A percentile compares a stretch with the other conserved stretches of the same genome.
phyloP scores from a whole-genome alignment of 2,329 filamentous ascomycete genomes.

The Alternaria angustiovoidea region DNA sequence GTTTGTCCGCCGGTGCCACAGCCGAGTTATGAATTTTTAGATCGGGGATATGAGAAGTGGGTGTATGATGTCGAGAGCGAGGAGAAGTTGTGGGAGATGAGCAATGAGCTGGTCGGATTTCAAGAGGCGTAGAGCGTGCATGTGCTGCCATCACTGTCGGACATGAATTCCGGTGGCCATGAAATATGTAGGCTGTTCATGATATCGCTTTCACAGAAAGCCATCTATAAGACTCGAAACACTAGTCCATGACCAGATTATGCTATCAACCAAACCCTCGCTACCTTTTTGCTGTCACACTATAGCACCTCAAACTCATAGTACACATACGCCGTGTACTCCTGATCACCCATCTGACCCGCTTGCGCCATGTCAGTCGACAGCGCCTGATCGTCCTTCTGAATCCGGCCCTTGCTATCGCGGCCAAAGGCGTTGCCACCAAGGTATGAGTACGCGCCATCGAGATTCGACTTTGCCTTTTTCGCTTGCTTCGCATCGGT shows the following conservation, averaged over 20 bases:
- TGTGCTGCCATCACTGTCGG: neutral
- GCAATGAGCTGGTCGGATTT: neutral
- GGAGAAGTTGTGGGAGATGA: neutral
- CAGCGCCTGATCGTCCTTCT: slow-evolving; percentile 84
- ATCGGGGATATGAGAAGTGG: neutral
- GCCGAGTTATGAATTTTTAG: neutral
- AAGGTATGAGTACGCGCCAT: slow-evolving; percentile 86
- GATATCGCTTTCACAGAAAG: neutral
- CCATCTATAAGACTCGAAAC: neutral
- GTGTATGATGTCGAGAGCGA: neutral
- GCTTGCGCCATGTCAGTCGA: slow-evolving; percentile 85
- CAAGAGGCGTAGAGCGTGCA: neutral
- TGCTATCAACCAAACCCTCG: neutral
- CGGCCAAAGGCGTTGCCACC: slow-evolving; percentile 92
- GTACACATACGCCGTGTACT: slow-evolving; percentile 97
- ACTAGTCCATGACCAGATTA: neutral
- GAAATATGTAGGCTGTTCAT: neutral
- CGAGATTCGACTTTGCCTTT: slow-evolving; percentile 73
- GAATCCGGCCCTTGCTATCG: slow-evolving; percentile 91
- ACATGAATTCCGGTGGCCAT: neutral
- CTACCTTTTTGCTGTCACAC: neutral
- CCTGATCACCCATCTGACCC: slow-evolving; percentile 72
- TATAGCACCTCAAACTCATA: slow-evolving; percentile 84
- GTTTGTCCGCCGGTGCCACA: neutral
- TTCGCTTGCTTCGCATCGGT: slow-evolving; percentile 82